Evolutionary conservation across 257 asterid genomes (phyloP), one percentile per base, ranked within the genome.

Genomic region (Galeopsis tetrahit): DNA sequence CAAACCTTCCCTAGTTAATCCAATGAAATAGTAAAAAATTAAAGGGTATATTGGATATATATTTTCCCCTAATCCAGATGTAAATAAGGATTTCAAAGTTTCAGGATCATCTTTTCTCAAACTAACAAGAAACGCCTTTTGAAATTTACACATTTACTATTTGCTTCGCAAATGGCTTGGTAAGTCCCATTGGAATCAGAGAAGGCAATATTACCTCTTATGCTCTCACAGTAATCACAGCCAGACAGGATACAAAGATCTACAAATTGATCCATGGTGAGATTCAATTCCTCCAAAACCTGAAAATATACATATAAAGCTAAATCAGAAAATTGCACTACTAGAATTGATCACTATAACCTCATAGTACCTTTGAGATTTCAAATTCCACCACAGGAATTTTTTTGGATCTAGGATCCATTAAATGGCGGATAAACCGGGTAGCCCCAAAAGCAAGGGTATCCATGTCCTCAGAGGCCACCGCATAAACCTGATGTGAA

Each of bases 401-500:
- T 76, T 89, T 95, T 84, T 88, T 95, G 75, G 92, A 83, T 82
- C 90, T 87, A 75, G 99, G 96, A 77, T 90, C 96, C 99, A 91
- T 91, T 63, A 94, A 80, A 83, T 94, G 98, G 38, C 99, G 99
- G 81, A 94, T 87, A 75, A 91, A 88, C 75, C 76, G 85, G 34
- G 97, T 82, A 81, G 98, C 89, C 71, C 99, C 99, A 80, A 94
- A 94, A 69, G 99, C 88, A 68, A 94, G 81, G 58, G 97, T 85
- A 83, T 94, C 99, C 99, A 94, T 94, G 81, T 94, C 99, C 82
- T 94, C 99, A 32, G 98, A 91, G 49, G 99, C 99, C 76, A 91
- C 96, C 55, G 95, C 99, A 82, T 89, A 94, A 70, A 89, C 99
- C 99, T 94, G 78, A 70, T 53, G 69, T 28, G 34, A 56, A 82